A percentile compares a stretch with the other conserved stretches of the same genome.
Conservation (phyloP, 306 rosid species). For the Sesbania bispinosa region DNA sequence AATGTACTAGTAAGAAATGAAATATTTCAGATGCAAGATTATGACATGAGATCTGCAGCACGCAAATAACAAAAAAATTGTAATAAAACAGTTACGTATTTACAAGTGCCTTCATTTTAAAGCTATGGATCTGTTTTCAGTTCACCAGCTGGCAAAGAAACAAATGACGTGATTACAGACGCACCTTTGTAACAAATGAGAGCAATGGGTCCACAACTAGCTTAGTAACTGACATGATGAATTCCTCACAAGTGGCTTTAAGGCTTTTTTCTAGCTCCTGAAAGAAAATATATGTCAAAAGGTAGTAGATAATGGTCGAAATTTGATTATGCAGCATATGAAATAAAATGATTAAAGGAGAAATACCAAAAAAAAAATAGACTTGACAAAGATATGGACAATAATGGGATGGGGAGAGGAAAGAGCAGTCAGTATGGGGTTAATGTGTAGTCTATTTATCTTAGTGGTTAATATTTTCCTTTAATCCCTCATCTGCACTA, state of each 20-base stretch:
- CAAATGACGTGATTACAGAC: slow-evolving; percentile 7
- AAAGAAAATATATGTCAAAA: slow-evolving; percentile 28
- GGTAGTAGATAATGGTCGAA: slow-evolving; percentile 3
- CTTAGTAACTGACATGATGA: slow-evolving; percentile 95
- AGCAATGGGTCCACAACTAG: slow-evolving; percentile 97
- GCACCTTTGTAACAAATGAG: slow-evolving; percentile 96
- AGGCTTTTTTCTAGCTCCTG: slow-evolving; percentile 97
- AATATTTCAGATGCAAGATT: slow-evolving; percentile 16
- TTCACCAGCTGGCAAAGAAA: slow-evolving; percentile 1
- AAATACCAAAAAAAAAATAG: no score
- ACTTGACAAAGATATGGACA: no score
- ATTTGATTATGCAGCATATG: background rate
- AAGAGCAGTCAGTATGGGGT: no score
- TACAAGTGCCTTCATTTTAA: no score
- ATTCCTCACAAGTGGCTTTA: slow-evolving; percentile 95
- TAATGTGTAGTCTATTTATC: background rate
- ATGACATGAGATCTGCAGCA: no score
- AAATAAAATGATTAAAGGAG: background rate
- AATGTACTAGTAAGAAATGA: slow-evolving; percentile 2
- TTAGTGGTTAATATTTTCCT: background rate
- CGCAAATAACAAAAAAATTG: background rate
- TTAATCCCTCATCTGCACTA: background rate
- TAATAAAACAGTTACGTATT: background rate
- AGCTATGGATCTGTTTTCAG: slow-evolving; percentile 20
- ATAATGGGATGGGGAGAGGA: no score